Evolutionary conservation across 345 rosid genomes (phyloP), one percentile per base, ranked within the genome.

Genomic region (Cardamine occulta): DNA sequence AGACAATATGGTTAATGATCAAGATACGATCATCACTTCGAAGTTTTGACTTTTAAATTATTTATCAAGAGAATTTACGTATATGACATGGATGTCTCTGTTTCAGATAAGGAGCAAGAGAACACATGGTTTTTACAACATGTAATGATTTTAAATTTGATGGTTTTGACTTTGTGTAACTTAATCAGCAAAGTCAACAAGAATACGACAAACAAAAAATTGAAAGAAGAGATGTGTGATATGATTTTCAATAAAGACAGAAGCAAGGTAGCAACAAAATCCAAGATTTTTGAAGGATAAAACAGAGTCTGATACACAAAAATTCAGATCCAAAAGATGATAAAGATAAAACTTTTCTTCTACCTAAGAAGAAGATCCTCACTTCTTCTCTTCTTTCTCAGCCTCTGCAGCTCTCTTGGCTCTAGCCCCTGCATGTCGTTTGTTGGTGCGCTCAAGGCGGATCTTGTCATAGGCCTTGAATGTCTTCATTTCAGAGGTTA

Each of bases 341-440:
- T 4, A 21, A 21, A 21, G 62, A 75, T 51, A 58, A 67, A 40
- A 58, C 45, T 24, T 24, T 24, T 24, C 26, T 15, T 51, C 61
- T 63, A 69, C n/a, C 71, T 53, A 69, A 52, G 75, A 54, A 56
- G 65, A 54, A 55, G 24, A 44, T 63, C 48, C 69, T 80, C 83
- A 93, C 92, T 93, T 93, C 88, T 93, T 93, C 49, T 89, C 97
- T 69, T 93, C 98, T 72, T 91, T 93, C 86, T 87, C 97, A 3
- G 96, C 98, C 58, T 93, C 98, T 0, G 96, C 92, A 6, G 98
- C 98, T 86, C 78, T 89, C 84, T 93, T 93, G 85, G 86, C 12
- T 71, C 96, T 88, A 3, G 77, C 86, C 58, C 98, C 98, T 9
- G 84, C 28, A 61, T 91, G 96, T 37, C 92, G 86, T 40, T 66